Evolutionary conservation across 768 basidiomycete species (phyloP).

Genomic region (Mycena kentingensis): DNA sequence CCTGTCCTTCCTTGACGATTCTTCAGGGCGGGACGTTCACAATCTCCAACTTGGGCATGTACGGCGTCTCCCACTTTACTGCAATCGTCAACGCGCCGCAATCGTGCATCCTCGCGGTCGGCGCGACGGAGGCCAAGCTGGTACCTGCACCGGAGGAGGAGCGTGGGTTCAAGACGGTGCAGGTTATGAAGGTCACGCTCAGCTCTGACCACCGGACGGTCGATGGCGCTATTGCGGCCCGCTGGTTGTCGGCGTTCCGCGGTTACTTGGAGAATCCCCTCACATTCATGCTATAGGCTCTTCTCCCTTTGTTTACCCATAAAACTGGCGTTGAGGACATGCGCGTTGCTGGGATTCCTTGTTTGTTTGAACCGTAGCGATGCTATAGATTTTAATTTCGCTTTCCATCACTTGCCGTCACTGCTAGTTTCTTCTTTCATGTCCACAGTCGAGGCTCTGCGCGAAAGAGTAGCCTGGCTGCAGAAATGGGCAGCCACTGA

Average conservation of each 20-base stretch:
- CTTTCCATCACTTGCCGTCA: no score
- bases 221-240: constrained; percentile 93
- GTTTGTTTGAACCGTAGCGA: constrained; percentile 4
- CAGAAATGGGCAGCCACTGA: no score
- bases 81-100: constrained; percentile 99
- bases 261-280: constrained; percentile 95
- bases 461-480: no score
- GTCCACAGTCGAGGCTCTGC: no score
- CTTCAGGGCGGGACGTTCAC: constrained; percentile 95
- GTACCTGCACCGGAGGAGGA: constrained; percentile 87
- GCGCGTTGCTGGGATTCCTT: constrained; percentile 14
- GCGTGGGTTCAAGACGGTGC: constrained; percentile 90
- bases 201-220: constrained; percentile 95
- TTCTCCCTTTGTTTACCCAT: no score
- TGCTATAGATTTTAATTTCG: no score
- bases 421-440: no score
- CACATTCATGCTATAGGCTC: constrained; percentile 93
- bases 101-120: constrained; percentile 96
- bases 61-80: constrained; percentile 90
- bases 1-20: neutral
- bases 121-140: constrained; percentile 81
- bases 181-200: constrained; percentile 94
- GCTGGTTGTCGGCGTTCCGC: constrained; percentile 92
- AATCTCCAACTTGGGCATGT: constrained; percentile 99
- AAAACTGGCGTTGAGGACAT: no score